phyloP scores from a whole-genome alignment of 352 stramenopile genomes.

The Phytophthora quininea region DNA sequence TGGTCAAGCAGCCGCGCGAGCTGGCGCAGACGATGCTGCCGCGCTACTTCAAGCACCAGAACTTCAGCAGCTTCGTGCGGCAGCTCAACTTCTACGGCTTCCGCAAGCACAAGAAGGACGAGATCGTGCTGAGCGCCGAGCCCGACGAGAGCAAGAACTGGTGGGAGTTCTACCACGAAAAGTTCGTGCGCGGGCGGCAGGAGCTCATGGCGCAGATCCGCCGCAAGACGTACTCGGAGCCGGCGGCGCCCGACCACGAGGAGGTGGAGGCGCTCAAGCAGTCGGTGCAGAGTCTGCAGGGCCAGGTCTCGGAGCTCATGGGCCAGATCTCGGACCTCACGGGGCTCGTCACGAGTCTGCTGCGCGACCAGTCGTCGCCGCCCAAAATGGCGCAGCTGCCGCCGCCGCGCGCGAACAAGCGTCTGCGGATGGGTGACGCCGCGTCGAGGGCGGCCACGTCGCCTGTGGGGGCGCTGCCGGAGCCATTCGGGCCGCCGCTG shows the following conservation, averaged over 20 bases:
- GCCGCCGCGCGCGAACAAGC: conserved; percentile 43
- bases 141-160: conserved; percentile 86
- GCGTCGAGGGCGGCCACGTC: conserved; percentile 22
- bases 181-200: conserved; percentile 87
- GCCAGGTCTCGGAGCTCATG: conserved; percentile 82
- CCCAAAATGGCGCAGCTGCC: conserved; percentile 5
- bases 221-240: conserved; percentile 89
- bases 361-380: conserved; percentile 56
- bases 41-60: conserved; percentile 95
- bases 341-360: conserved; percentile 70
- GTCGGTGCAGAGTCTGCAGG: conserved; percentile 74
- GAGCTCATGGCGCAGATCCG: conserved; percentile 89
- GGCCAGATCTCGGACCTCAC: conserved; percentile 76
- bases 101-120: conserved; percentile 92
- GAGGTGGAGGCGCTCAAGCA: conserved; percentile 81
- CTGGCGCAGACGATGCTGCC: conserved; percentile 92
- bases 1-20: conserved; percentile 92
- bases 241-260: conserved; percentile 72
- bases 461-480: conserved; percentile 21
- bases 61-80: conserved; percentile 93
- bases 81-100: conserved; percentile 96
- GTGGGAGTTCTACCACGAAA: conserved; percentile 93
- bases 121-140: conserved; percentile 81
- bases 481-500: conserved; percentile 26
- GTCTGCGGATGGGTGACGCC: conserved; percentile 40